phyloP scores from a whole-genome alignment of 345 rosid genomes.

The Passiflora organensis region DNA sequence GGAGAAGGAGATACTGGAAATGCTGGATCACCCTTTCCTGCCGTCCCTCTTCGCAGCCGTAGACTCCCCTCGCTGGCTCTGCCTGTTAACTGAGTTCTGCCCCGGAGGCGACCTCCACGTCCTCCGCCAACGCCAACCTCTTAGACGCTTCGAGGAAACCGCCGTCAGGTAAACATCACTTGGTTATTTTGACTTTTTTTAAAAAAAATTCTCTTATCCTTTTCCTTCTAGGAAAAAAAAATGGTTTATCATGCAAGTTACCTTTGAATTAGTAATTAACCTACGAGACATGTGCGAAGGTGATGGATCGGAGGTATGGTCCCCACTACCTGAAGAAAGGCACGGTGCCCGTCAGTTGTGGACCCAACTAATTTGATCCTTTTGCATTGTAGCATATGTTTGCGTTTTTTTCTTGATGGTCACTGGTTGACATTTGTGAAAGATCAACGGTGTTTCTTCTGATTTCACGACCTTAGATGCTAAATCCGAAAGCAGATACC shows the following conservation, averaged over 20 bases:
- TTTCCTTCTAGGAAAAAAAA: background rate
- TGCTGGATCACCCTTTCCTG: constrained; percentile 81
- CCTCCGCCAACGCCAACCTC: constrained; percentile 78
- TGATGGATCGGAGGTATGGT: constrained; percentile 31
- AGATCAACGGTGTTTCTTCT: no score
- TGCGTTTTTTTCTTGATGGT: background rate
- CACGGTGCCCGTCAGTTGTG: constrained; percentile 26
- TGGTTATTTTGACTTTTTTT: background rate
- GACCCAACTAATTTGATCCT: constrained; percentile 17
- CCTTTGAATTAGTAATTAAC: background rate
- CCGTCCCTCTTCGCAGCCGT: constrained; percentile 71
- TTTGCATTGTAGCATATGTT: background rate
- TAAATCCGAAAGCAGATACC: no score
- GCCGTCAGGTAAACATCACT: constrained; percentile 61
- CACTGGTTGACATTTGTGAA: no score
- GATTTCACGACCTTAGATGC: no score
- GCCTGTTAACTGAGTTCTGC: constrained; percentile 87
- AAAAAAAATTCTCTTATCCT: background rate
- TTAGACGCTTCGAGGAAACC: constrained; percentile 72
- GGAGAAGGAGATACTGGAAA: constrained; percentile 75
- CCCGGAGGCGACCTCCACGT: constrained; percentile 98
- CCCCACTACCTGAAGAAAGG: constrained; percentile 22
- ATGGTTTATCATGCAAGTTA: background rate
- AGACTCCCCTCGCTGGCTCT: constrained; percentile 76
- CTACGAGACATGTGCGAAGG: constrained; percentile 3